Evolutionary conservation across 2,329 filamentous ascomycete genomes (phyloP).

Genomic region (Gyromitra esculenta): DNA sequence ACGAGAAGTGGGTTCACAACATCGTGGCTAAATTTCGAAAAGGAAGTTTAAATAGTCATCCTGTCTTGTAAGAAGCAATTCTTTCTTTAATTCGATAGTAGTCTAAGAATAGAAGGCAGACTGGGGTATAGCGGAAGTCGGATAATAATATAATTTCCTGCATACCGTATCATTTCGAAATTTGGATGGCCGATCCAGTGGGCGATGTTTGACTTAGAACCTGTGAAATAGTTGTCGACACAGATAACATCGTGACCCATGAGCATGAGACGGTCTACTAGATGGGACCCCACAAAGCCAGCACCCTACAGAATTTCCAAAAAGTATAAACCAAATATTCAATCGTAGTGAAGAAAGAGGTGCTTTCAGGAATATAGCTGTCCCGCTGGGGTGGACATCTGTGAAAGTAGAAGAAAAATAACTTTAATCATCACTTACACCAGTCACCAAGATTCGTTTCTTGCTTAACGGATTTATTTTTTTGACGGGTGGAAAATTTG

Average conservation of each 20-base stretch:
- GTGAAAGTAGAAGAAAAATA: constrained; percentile 7
- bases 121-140: not conserved
- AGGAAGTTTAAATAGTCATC: constrained; percentile 11
- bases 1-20: constrained; percentile 58
- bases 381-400: not conserved
- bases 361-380: constrained; percentile 1
- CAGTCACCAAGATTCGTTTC: constrained; percentile 58
- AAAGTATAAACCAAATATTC: constrained; percentile 22
- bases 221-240: constrained; percentile 58
- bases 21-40: constrained; percentile 55
- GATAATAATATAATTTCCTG: constrained; percentile 10
- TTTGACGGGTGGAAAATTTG: constrained; percentile 56
- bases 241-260: constrained; percentile 58
- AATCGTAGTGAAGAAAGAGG: not conserved
- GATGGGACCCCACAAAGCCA: constrained; percentile 58
- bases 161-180: constrained; percentile 57
- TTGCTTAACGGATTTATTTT: constrained; percentile 56
- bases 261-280: constrained; percentile 58
- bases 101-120: not conserved
- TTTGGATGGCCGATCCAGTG: constrained; percentile 58
- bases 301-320: constrained; percentile 54
- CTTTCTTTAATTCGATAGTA: constrained; percentile 19
- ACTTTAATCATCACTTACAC: constrained; percentile 52
- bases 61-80: constrained; percentile 22
- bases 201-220: constrained; percentile 56